Base-by-base conservation (phyloP, 345 rosid genomes). In the Stellera chamaejasme region DNA sequence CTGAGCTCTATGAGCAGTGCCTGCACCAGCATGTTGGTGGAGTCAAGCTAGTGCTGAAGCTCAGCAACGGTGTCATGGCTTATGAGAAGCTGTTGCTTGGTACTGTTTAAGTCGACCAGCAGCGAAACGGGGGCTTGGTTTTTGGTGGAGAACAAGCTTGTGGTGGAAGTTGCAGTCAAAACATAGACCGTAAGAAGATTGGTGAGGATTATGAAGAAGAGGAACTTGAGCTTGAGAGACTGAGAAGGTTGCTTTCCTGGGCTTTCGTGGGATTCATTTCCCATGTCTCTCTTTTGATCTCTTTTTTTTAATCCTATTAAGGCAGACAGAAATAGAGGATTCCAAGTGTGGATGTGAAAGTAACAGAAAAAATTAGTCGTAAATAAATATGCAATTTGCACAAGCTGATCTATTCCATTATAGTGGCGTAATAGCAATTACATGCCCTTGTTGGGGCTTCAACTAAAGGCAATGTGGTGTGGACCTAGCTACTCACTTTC, bases 161-260 rank as follows among this genome's bases (percentile, higher is more conserved):
- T 7, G 61, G 39, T 47, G 44, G 59, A 55, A 52, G 79, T 72
- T 50, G 54, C 49, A 2, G 72, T 27, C 54, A 76, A 56, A 49
- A 76, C 27, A 60, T 62, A 76, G 63, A 72, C 43, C 0, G 83
- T 74, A 59, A 77, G 68, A 62, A 77, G 69, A 70, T 73, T 77
- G 39, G 81, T 71, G 6, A 74, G 43, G 27, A 78, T 45, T 23
- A 74, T 52, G 27, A 78, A 54, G 41, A 70, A 0, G 23, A 74
- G 49, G 28, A 76, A 53, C 60, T 62, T 78, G 64, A 76, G 63
- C 81, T 61, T 75, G 67, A 12, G 45, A 9, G 52, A 54, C 8
- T 64, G 59, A n/a, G 55, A 61, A 15, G 47, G 45, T 15, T 54
- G 66, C 67, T 61, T 76, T 59, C 59, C 70, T 11, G 54, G 58